Evolutionary conservation across 805 yeast genomes (phyloP).

Genomic region (Wickerhamomyces mucosus): DNA sequence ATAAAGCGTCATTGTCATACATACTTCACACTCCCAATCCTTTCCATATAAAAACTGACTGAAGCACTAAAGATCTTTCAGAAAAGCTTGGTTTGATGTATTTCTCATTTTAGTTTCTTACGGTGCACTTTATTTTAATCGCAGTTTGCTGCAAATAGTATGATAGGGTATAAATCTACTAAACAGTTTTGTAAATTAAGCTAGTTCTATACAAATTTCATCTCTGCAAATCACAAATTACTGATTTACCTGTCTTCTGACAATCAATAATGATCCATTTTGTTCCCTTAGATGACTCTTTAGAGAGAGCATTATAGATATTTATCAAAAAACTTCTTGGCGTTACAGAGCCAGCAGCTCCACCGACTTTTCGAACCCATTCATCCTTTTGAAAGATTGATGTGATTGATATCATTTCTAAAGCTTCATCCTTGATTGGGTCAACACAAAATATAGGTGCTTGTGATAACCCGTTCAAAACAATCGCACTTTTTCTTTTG

Average conservation of each 20-base stretch:
- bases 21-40: too few species aligned
- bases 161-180: too few species aligned
- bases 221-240: slow-evolving; percentile 57
- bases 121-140: too few species aligned
- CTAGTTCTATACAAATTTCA: too few species aligned
- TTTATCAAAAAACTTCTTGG: slow-evolving; percentile 75
- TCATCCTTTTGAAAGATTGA: slow-evolving; percentile 72
- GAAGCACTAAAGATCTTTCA: too few species aligned
- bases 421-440: slow-evolving; percentile 65
- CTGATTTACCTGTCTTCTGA: slow-evolving; percentile 65
- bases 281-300: slow-evolving; percentile 64
- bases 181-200: too few species aligned
- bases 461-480: slow-evolving; percentile 43
- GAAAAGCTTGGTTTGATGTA: too few species aligned
- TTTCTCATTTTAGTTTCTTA: too few species aligned
- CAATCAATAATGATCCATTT: slow-evolving; percentile 73
- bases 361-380: slow-evolving; percentile 71
- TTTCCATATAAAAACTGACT: too few species aligned
- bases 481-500: slow-evolving; percentile 43
- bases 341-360: slow-evolving; percentile 63
- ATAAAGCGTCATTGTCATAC: too few species aligned
- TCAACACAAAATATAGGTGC: slow-evolving; percentile 79
- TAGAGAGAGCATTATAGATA: slow-evolving; percentile 61
- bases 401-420: slow-evolving; percentile 74
- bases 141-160: too few species aligned